Base-by-base conservation (phyloP, 2,329 filamentous ascomycete genomes). In the Lachnellula subtilissima region DNA sequence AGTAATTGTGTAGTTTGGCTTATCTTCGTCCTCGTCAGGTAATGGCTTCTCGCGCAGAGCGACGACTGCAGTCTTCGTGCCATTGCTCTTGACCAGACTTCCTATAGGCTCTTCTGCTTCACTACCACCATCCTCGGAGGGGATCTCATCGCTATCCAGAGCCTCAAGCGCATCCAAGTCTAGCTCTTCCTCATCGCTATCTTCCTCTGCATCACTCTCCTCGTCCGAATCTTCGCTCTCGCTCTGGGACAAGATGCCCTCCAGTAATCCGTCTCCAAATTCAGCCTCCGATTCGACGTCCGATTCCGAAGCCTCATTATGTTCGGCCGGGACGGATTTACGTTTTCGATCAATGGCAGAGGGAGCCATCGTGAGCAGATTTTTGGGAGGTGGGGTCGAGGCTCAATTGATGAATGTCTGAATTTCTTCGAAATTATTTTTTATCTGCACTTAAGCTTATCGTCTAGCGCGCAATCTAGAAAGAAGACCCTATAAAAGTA, bases 271-370 rank as follows among this genome's bases (percentile, higher is more conserved):
- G 54, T 80, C 76, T 52, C 72, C 75, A 58, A 87, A 80, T 63
- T 87, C 85, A 63, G 84, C 79, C 35, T 85, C 85, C 22, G 81
- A 84, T 55, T 78, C 77, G 2, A 76, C 71, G 59, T 80, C 75
- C 14, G 75, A 72, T 32, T 32, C 28, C 28, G 3, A 28, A 50
- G 73, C 70, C 56, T 75, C 74, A 48, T 76, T 74, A 17, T 76
- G 73, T 63, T 83, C 81, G 35, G 76, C 76, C 23, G 77, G 79
- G 19, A 82, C 76, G 58, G 81, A 81, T 72, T 88, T 89, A 62
- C 86, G 82, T 76, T 89, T 89, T 61, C 61, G 62, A 37, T 62
- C 55, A 11, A 43, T 53, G 17, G 60, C 62, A 56, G 61, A 50
- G 28, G 64, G 61, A 42, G 68, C 65, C 69, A 71, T 71, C 48